A percentile compares a stretch with the other conserved stretches of the same genome.
Conservation (phyloP, 148 eudicot species). For the Gaultheria prostrata region DNA sequence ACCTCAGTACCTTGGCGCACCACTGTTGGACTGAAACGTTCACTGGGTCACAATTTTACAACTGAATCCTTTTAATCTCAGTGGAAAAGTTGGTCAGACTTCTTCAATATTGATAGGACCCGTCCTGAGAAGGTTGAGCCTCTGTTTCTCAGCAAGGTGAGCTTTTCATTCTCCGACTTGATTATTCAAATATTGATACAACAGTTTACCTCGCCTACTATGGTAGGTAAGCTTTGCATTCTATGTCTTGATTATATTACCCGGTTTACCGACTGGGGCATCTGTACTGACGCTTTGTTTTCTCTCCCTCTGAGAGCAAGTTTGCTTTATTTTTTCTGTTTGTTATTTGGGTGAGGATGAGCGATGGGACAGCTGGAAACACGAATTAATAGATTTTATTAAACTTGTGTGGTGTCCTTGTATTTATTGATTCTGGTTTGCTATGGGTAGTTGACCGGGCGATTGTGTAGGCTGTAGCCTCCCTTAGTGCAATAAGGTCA, state of each 20-base stretch:
- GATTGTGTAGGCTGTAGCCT: background rate
- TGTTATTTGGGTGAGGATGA: background rate
- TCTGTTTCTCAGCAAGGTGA: slow-evolving; percentile 83
- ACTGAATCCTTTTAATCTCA: slow-evolving; percentile 25
- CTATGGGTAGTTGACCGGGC: background rate
- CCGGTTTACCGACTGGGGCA: background rate
- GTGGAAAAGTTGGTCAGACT: slow-evolving; percentile 89
- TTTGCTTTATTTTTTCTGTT: background rate
- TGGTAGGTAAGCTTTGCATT: background rate
- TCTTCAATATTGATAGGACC: slow-evolving; percentile 78
- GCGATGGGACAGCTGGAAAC: background rate
- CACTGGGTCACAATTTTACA: background rate
- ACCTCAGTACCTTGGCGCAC: background rate
- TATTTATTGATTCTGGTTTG: background rate
- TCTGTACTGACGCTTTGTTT: background rate
- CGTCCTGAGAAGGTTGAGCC: slow-evolving; percentile 80
- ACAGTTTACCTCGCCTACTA: background rate
- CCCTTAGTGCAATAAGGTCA: background rate
- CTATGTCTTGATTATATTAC: background rate
- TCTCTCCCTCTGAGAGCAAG: background rate
- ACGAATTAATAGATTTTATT: background rate
- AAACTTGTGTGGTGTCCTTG: background rate
- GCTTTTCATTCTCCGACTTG: slow-evolving; percentile 3
- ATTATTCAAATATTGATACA: background rate
- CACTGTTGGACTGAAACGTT: slow-evolving; percentile 6